Base-by-base conservation (phyloP, 1,284 basidiomycete species). In the Naganishia liquefaciens region DNA sequence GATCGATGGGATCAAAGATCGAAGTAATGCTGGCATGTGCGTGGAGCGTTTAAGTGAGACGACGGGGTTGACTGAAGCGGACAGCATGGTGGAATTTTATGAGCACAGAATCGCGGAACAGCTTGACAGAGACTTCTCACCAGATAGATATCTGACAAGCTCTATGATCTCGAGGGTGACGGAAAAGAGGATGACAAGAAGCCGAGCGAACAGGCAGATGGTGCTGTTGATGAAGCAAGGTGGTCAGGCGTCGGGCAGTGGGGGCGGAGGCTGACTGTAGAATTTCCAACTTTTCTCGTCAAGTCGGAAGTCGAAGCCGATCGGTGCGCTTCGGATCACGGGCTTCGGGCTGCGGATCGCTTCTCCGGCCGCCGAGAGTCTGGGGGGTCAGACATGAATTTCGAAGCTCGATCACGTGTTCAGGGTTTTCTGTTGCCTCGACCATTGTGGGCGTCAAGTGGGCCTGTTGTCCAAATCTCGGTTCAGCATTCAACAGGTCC, bases 1-100 rank as follows among this genome's bases (percentile, higher is more conserved):
- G 33, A 66, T 47, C 50, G 58, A 50, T 33, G 64, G 64, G 60
- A 66, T 62, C 58, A 66, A 52, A 43, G 64, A 55, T 51, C 57
- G 54, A 54, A 62, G 63, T 43, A 55, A 21, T 43, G 57, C 30
- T 46, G 57, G 62, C 66, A 62, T 63, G 64, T 65, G 55, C 63
- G 47, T 17, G 43, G 63, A 52, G 39, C 54, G 55, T 19, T n/a
- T 23, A n/a, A 23, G 28, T 28, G 60, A 62, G 60, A 62, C 27
- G 60, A 53, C 47, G 50, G 49, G 47, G 23, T 43, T 42, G 50
- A 53, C 50, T 52, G 30, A 7, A 42, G 46, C n/a, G 30, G 33
- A 19, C 23, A 39, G 37, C 7, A 53, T 15, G 49, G 21, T n/a
- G 50, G 11, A n/a, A n/a, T 5, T 9, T 7, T 37, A 39, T 43